Conservation (phyloP, 768 basidiomycete species). For the Suillus bovinus region DNA sequence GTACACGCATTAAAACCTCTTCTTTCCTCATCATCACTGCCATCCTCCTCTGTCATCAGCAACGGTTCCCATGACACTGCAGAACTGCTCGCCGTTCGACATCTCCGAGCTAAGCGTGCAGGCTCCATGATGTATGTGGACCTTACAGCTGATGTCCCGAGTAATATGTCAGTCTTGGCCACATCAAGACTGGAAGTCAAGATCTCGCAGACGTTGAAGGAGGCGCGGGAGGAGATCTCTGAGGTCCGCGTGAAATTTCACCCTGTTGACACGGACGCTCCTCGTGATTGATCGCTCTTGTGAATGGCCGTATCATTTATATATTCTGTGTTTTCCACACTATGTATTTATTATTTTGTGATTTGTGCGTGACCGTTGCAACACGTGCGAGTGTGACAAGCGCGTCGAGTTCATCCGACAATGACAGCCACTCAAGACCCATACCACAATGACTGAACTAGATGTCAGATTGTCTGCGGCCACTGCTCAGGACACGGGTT, state of each 20-base stretch:
- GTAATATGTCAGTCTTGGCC: constrained; percentile 54
- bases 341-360: neutral
- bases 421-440: neutral
- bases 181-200: constrained; percentile 59
- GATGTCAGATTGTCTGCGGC: constrained; percentile 55
- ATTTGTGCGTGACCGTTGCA: neutral
- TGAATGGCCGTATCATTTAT: constrained; percentile 4
- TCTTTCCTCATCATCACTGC: constrained; percentile 35
- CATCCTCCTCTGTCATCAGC: constrained; percentile 13
- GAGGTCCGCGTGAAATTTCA: constrained; percentile 72
- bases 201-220: constrained; percentile 57
- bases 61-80: constrained; percentile 17
- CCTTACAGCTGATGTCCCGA: constrained; percentile 71
- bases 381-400: constrained; percentile 6
- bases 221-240: constrained; percentile 61
- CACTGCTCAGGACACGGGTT: constrained; percentile 46
- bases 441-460: constrained; percentile 23
- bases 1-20: constrained; percentile 58
- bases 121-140: constrained; percentile 86
- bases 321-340: neutral
- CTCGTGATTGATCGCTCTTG: neutral
- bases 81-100: constrained; percentile 45
- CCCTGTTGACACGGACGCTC: constrained; percentile 33
- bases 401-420: neutral
- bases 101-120: constrained; percentile 72